These are phyloP conservation scores for Phyllosticta citriasiana DNA, from an alignment of 2,329 filamentous ascomycete genomes.

Conservation along the genomic window DNA sequence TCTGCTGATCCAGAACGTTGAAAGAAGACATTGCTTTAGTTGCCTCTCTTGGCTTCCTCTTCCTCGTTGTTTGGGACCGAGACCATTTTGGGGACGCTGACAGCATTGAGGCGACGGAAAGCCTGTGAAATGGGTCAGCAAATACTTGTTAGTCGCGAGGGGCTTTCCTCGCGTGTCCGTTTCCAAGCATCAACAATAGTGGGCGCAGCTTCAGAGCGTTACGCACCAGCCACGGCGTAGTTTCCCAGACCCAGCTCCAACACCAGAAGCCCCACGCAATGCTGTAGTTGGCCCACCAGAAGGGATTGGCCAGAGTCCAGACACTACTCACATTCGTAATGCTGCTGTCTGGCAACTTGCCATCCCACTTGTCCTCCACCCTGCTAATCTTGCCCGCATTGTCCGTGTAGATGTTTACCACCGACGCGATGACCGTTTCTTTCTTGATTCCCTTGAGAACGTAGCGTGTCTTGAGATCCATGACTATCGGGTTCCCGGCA, in stretches of 20 bases:
- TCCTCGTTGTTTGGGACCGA: conserved; percentile 44
- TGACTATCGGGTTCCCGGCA: conserved; percentile 48
- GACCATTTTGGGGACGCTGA: conserved; percentile 42
- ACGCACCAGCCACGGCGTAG: conserved; percentile 32
- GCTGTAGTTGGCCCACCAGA: conserved; percentile 31
- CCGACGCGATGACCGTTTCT: conserved; percentile 41
- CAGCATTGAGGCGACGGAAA: conserved; percentile 43
- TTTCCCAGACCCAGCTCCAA: conserved; percentile 32
- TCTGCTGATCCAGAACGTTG: background rate
- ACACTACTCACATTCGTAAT: conserved; percentile 37
- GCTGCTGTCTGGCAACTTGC: conserved; percentile 39
- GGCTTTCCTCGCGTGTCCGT: background rate
- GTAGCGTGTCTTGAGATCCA: conserved; percentile 45
- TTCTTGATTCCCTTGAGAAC: conserved; percentile 43
- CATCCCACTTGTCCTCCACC: conserved; percentile 48
- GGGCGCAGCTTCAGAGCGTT: background rate
- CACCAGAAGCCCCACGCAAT: conserved; percentile 28
- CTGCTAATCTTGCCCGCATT: conserved; percentile 37
- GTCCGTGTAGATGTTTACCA: conserved; percentile 39
- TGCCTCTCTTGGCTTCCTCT: conserved; percentile 41
- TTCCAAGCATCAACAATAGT: background rate
- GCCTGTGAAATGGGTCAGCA: conserved; percentile 32
- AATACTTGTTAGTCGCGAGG: background rate
- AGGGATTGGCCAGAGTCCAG: conserved; percentile 22
- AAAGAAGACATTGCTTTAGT: conserved; percentile 17